Evolutionary conservation across 2,329 filamentous ascomycete species (phyloP), one percentile per base, ranked within the genome.

Genomic region (Cercospora janseana): DNA sequence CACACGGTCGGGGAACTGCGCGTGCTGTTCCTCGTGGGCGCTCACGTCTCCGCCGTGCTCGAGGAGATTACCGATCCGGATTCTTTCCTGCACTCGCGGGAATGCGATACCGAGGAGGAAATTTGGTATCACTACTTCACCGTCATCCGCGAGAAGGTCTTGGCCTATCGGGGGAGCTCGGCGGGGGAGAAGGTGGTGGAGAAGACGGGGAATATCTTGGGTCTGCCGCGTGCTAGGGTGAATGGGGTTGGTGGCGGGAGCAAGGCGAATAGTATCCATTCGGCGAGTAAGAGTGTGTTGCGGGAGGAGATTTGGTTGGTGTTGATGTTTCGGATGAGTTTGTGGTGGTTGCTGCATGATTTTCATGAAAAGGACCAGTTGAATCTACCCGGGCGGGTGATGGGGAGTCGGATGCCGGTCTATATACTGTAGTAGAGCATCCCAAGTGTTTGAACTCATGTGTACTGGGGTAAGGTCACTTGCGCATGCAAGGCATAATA

Each of bases 331-430:
- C 18, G 52, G 20, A 35, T 50, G 43, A 45, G 47, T 48, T 35
- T 46, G 20, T 54, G 52, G 52, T 54, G 47, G 52, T 23, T 35
- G 23, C 26, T 54, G 38, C 52, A 51, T 41, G 52, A 54, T 13
- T 54, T 54, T 35, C 47, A 54, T 34, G 43, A 51, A 31, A 44
- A 35, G 6, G 43, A 51, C 29, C 10, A 23, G 8, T 45, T 44
- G 27, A 46, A 51, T n/a, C n/a, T 54, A 12, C 37, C 49, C 16
- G 34, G 43, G 24, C 44, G 43, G 40, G 44, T 49, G 52, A 54
- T 31, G 31, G 52, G 44, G 20, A 44, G 26, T 24, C 32, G 52
- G 35, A 48, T 54, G 47, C 52, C 52, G 7, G 52, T 51, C n/a
- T 42, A 44, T 27, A 51, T 54, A 9, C 26, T 54, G 29, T 51